phyloP scores from a whole-genome alignment of 768 basidiomycete species.

The Coprinopsis marcescibilis region DNA sequence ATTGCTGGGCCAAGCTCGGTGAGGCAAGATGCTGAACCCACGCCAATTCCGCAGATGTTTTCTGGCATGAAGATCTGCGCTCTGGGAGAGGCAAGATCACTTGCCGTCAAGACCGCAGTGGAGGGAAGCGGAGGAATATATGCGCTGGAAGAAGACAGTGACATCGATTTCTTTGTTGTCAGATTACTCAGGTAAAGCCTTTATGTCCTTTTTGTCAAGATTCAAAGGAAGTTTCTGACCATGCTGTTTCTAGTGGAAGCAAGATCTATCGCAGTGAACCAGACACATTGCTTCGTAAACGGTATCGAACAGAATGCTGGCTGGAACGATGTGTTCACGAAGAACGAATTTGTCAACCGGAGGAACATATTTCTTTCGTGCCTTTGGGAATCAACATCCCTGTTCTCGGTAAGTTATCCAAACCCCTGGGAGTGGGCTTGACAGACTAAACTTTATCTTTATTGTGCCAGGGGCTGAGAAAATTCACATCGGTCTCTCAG shows the following conservation, averaged over 20 bases:
- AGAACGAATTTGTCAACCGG: conserved; percentile 60
- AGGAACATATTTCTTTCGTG: conserved; percentile 64
- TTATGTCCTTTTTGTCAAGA: neutral
- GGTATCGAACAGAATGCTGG: conserved; percentile 91
- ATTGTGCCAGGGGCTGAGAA: conserved; percentile 46
- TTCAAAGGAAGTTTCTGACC: conserved; percentile 1
- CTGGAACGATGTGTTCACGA: conserved; percentile 79
- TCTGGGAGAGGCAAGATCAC: conserved; percentile 60
- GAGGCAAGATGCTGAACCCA: conserved; percentile 7
- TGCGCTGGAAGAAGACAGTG: conserved; percentile 35
- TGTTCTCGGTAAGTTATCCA: conserved; percentile 41
- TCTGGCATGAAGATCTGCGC: conserved; percentile 50
- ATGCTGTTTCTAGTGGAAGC: conserved; percentile 49
- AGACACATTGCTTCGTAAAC: conserved; percentile 37
- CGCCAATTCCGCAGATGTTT: conserved; percentile 37
- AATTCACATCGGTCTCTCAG: conserved; percentile 65
- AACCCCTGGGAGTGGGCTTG: neutral
- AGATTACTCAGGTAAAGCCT: conserved; percentile 61
- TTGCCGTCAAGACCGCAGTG: conserved; percentile 53
- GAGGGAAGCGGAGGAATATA: conserved; percentile 53
- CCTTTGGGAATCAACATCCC: conserved; percentile 60
- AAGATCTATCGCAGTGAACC: conserved; percentile 56
- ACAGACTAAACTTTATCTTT: conserved; percentile 1
- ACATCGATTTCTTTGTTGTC: conserved; percentile 61
- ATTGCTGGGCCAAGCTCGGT: conserved; percentile 17